Evolutionary conservation across 2,329 filamentous ascomycete species (phyloP).

Genomic region (Alternaria angustiovoidea): DNA sequence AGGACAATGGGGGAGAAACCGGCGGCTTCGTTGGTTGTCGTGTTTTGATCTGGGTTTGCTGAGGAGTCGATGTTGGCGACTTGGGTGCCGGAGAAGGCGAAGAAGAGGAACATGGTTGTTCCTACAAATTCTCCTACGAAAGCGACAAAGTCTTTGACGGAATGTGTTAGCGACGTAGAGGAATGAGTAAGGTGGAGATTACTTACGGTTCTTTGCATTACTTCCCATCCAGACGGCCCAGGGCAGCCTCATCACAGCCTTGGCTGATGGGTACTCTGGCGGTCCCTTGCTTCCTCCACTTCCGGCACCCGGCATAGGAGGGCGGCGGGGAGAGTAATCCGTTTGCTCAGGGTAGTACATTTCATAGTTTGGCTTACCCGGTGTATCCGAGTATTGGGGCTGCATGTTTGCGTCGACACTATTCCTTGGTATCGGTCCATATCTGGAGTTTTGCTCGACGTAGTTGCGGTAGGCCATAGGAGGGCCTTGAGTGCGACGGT

Average conservation of each 20-base stretch:
- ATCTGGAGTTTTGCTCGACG: conserved; percentile 18
- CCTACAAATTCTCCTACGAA: conserved; percentile 59
- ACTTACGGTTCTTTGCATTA: conserved; percentile 47
- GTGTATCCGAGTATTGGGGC: conserved; percentile 29
- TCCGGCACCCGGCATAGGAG: conserved; percentile 11
- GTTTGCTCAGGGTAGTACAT: conserved; percentile 38
- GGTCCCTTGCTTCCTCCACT: conserved; percentile 25
- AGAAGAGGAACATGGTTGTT: conserved; percentile 57
- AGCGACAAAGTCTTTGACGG: conserved; percentile 49
- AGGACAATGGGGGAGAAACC: conserved; percentile 56
- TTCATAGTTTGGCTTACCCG: conserved; percentile 29
- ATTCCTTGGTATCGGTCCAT: conserved; percentile 22
- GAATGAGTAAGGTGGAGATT: not conserved
- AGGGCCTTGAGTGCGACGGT: conserved; percentile 32
- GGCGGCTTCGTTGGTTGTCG: conserved; percentile 55
- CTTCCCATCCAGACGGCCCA: conserved; percentile 50
- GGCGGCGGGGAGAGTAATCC: conserved; percentile 24
- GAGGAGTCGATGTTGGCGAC: conserved; percentile 59
- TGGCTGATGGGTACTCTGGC: conserved; percentile 37
- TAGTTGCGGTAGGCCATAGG: conserved; percentile 37
- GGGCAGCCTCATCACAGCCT: conserved; percentile 48
- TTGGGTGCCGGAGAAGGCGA: conserved; percentile 55
- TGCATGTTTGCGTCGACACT: conserved; percentile 25
- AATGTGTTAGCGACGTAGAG: conserved; percentile 38
- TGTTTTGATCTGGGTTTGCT: conserved; percentile 44